Percentiles rank a stretch among this genome's conserved stretches.
Conservation (phyloP, 805 yeast species). For the Candida quercuum region DNA sequence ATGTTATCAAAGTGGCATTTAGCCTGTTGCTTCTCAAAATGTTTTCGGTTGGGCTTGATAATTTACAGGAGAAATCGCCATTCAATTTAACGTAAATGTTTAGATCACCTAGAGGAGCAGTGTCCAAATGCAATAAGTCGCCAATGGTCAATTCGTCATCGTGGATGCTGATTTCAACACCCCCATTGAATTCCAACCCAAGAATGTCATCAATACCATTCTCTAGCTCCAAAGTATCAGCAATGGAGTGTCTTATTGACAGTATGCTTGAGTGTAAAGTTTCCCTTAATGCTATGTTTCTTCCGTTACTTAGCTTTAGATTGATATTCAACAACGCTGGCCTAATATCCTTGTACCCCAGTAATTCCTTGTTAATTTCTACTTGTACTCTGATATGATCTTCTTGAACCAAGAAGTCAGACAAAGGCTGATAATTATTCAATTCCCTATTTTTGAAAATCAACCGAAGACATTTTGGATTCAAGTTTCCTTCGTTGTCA, state of each 20-base stretch:
- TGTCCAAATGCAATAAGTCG: constrained; percentile 29
- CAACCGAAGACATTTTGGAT: constrained; percentile 13
- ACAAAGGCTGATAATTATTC: constrained; percentile 11
- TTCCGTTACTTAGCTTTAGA: constrained; percentile 16
- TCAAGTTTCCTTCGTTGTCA: constrained; percentile 10
- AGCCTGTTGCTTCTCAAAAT: constrained; percentile 9
- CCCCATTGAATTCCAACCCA: constrained; percentile 16
- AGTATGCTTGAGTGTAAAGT: constrained; percentile 9
- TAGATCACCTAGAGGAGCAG: constrained; percentile 26
- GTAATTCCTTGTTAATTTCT: constrained; percentile 14
- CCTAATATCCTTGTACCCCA: constrained; percentile 4
- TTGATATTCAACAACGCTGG: constrained; percentile 15
- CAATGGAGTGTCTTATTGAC: constrained; percentile 13
- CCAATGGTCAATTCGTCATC: constrained; percentile 20
- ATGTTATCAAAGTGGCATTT: constrained; percentile 15
- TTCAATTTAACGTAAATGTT: constrained; percentile 21
- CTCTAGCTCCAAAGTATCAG: constrained; percentile 12
- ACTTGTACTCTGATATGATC: constrained; percentile 14
- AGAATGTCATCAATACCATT: constrained; percentile 11
- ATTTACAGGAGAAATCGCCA: constrained; percentile 22
- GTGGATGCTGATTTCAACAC: constrained; percentile 4
- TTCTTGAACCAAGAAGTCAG: constrained; percentile 10
- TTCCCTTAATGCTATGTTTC: constrained; percentile 9
- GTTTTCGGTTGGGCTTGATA: constrained; percentile 17
- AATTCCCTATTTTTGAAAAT: constrained; percentile 11